Percentiles rank a stretch among this genome's conserved stretches.
Conservation (phyloP, 768 basidiomycete genomes). For the Calocybe gangraenosa region DNA sequence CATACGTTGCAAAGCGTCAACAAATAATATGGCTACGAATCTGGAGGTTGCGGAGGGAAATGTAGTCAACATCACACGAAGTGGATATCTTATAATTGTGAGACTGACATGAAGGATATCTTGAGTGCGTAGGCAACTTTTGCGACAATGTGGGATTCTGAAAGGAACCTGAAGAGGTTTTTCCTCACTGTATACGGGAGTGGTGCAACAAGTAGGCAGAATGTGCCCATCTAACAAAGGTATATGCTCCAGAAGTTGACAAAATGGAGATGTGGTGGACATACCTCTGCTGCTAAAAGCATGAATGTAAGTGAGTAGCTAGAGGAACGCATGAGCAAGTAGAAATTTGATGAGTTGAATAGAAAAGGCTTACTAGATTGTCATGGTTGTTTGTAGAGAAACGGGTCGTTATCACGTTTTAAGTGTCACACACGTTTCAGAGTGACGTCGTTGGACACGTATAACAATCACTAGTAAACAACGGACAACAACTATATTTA, state of each 20-base stretch:
- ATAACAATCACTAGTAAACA: neutral
- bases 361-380: conserved; percentile 37
- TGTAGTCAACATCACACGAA: neutral
- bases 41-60: too few species aligned
- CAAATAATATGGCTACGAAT: conserved; percentile 83
- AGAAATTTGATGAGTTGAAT: conserved; percentile 12
- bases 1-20: conserved; percentile 93
- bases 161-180: conserved; percentile 67
- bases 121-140: conserved; percentile 90
- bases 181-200: conserved; percentile 76
- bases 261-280: conserved; percentile 1
- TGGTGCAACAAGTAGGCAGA: conserved; percentile 80
- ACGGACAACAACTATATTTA: too few species aligned
- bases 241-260: neutral
- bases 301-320: conserved; percentile 81
- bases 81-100: conserved; percentile 11
- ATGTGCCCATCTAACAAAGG: conserved; percentile 66
- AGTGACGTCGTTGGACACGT: conserved; percentile 11
- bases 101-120: conserved; percentile 86
- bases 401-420: neutral
- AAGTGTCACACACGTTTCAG: conserved; percentile 9
- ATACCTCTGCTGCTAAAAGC: conserved; percentile 72
- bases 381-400: conserved; percentile 30
- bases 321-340: conserved; percentile 17
- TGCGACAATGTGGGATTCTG: conserved; percentile 65